Evolutionary conservation across 495 filamentous ascomycete species (phyloP).

Genomic region (Elasticomyces elasticus): DNA sequence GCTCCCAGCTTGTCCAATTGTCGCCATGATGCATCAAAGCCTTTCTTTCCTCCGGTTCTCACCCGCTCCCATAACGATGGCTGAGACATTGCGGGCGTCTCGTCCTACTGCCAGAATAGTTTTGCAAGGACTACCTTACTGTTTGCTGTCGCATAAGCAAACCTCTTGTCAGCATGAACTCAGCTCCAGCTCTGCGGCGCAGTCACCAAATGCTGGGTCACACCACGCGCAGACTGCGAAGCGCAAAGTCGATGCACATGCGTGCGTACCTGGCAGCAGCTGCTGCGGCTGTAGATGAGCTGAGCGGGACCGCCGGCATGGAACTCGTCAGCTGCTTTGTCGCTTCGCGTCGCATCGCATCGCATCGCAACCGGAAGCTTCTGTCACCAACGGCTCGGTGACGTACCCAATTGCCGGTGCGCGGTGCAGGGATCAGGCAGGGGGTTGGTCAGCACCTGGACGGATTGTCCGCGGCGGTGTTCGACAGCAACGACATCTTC

Average conservation of each 20-base stretch:
- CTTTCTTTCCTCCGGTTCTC: conserved; percentile 36
- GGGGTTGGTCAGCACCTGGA: too few relatives aligned
- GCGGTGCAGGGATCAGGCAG: too few relatives aligned
- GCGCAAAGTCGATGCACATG: background rate
- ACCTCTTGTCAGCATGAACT: background rate
- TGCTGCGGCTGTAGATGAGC: background rate
- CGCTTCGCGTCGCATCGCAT: too few relatives aligned
- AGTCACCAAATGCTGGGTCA: too few relatives aligned
- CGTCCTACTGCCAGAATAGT: background rate
- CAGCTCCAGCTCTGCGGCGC: too few relatives aligned
- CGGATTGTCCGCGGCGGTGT: too few relatives aligned
- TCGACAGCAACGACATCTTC: too few relatives aligned
- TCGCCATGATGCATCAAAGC: conserved; percentile 39
- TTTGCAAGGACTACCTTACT: too few relatives aligned
- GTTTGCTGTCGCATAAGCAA: background rate
- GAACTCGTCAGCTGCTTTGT: background rate
- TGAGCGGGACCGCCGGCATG: background rate
- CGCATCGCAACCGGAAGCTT: too few relatives aligned
- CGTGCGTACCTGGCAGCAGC: background rate
- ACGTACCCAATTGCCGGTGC: too few relatives aligned
- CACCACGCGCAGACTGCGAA: too few relatives aligned
- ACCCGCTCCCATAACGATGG: conserved; percentile 30
- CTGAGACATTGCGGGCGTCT: conserved; percentile 5
- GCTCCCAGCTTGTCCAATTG: conserved; percentile 41
- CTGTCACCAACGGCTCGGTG: too few relatives aligned